Evolutionary conservation across 257 asterid species (phyloP), one percentile per base, ranked within the genome.

Genomic region (Salvia hispanica): DNA sequence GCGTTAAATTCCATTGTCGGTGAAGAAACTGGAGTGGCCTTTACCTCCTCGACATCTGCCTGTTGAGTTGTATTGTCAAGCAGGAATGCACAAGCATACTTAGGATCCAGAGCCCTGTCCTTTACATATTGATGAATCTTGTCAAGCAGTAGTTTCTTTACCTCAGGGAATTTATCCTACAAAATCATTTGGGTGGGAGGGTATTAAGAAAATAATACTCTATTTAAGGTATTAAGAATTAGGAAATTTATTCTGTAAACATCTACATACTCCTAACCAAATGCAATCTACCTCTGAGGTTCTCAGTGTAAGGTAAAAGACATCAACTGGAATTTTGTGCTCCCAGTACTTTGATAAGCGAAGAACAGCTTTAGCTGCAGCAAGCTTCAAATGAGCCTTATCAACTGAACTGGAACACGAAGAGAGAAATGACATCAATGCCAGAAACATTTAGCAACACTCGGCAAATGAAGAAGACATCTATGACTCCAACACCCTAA

Each of bases 301-400:
- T 75, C 84, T 84, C 73, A 94, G 72, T 44, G 99, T 77, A 51
- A 86, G 85, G 77, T 91, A 87, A 77, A 91, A 82, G 71, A 89
- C 86, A 77, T 91, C 95, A 63, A 81, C 74, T 0, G 99, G 96
- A 80, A 94, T 89, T 81, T 86, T 91, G 62, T 91, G 92, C 74
- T 94, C 99, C 99, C 99, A 94, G 69, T 80, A 84, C 78, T 82
- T 94, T 44, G 94, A 91, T 36, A 94, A 79, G 70, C 99, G 99
- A 79, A 94, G 98, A 78, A 94, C 79, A 74, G 99, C 90, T 77
- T 94, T 94, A 18, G 96, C 98, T 40, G 99, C 99, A 77, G 95
- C 95, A 74, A 94, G 96, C 84, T 81, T 94, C 80, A 94, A 47
- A 81, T 94, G 98, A 51, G 97, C 98, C 79, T 65, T 91, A 74